A percentile compares a stretch with the other conserved stretches of the same genome.
Conservation (phyloP, 1,139 yeast species). For the Blastobotrys aristatus region DNA sequence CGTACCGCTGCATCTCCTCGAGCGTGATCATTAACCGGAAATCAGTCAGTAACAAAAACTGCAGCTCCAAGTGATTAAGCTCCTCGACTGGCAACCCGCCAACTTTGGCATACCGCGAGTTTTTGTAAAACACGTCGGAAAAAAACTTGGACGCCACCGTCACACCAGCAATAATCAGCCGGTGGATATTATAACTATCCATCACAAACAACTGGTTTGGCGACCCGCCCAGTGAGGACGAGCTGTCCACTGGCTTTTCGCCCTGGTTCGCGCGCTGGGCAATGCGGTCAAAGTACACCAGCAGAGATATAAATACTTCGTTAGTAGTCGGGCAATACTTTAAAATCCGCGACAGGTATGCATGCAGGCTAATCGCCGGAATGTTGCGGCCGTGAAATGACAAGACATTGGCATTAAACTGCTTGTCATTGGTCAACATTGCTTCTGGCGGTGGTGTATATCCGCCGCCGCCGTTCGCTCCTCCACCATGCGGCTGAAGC, state of each 20-base stretch:
- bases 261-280: constrained; percentile 62
- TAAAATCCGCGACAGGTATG: constrained; percentile 81
- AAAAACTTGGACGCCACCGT: constrained; percentile 95
- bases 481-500: constrained; percentile 66
- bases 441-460: constrained; percentile 11
- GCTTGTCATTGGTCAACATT: constrained; percentile 14
- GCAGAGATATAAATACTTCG: constrained; percentile 82
- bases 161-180: constrained; percentile 91
- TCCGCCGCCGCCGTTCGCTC: constrained; percentile 24
- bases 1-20: constrained; percentile 88
- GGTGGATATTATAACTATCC: constrained; percentile 93
- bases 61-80: constrained; percentile 85
- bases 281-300: constrained; percentile 91
- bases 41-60: constrained; percentile 77
- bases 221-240: constrained; percentile 1
- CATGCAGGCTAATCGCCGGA: constrained; percentile 88
- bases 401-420: constrained; percentile 63
- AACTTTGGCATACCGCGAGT: constrained; percentile 92
- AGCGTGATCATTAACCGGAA: constrained; percentile 82
- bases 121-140: constrained; percentile 92
- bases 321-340: constrained; percentile 97
- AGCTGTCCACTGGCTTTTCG: constrained; percentile 1
- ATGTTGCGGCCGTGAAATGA: constrained; percentile 95
- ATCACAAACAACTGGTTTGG: constrained; percentile 68
- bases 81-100: constrained; percentile 96